Evolutionary conservation across 2,329 filamentous ascomycete genomes (phyloP).

Genomic region (Anisogramma anomala): DNA sequence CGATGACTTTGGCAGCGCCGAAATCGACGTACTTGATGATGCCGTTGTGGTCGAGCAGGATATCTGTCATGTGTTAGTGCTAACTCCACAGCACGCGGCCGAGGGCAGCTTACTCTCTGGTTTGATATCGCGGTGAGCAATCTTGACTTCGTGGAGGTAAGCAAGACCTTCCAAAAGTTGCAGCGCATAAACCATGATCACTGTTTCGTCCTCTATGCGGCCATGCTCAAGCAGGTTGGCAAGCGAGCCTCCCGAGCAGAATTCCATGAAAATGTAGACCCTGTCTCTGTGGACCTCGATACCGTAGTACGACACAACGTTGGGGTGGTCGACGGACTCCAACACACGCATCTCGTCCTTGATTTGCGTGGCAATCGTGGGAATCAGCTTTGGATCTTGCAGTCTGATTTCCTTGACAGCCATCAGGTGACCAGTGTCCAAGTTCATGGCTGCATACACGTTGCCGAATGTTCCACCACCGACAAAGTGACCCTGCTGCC

Average conservation of each 20-base stretch:
- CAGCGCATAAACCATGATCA: conserved; percentile 91
- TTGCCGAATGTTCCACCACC: conserved; percentile 95
- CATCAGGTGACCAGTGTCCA: conserved; percentile 94
- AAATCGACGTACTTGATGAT: conserved; percentile 99
- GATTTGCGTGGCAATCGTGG: conserved; percentile 86
- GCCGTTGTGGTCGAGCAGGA: conserved; percentile 91
- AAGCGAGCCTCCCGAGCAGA: conserved; percentile 88
- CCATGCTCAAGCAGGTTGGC: conserved; percentile 86
- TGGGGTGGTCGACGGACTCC: conserved; percentile 91
- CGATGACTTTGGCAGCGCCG: conserved; percentile 92
- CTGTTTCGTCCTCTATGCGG: conserved; percentile 92
- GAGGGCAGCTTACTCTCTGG: conserved; percentile 67
- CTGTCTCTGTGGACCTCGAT: conserved; percentile 98
- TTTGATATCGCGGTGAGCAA: conserved; percentile 95
- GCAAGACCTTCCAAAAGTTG: conserved; percentile 89
- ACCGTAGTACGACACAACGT: conserved; percentile 94
- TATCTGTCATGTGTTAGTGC: conserved; percentile 43
- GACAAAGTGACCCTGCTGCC: conserved; percentile 98
- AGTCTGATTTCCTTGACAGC: conserved; percentile 97
- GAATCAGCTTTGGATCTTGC: conserved; percentile 92
- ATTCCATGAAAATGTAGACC: conserved; percentile 99
- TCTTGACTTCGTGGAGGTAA: conserved; percentile 83
- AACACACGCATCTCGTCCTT: conserved; percentile 94
- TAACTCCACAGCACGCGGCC: not conserved
- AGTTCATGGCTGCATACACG: conserved; percentile 92